Conservation (phyloP, 257 asterid genomes). For the Lithospermum erythrorhizon region DNA sequence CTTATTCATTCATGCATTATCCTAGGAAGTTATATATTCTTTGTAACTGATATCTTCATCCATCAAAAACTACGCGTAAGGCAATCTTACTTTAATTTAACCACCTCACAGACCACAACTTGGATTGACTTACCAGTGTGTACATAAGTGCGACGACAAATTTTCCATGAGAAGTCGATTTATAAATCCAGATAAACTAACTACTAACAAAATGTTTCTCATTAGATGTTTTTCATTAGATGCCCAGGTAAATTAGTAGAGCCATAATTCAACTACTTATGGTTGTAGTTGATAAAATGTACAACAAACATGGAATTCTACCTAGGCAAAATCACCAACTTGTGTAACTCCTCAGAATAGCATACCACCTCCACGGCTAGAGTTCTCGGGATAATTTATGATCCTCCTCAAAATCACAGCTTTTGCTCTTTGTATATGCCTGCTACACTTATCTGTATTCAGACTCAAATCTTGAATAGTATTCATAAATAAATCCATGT, state of each 20-base stretch:
- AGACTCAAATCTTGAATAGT: slow-evolving; percentile 44
- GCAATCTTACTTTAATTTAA: not conserved
- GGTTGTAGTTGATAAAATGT: not conserved
- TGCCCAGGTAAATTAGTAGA: not conserved
- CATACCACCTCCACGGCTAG: slow-evolving; percentile 39
- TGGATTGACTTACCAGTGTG: too few relatives aligned
- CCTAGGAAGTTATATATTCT: too few relatives aligned
- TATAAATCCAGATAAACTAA: not conserved
- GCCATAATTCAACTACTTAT: not conserved
- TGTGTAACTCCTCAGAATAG: slow-evolving; percentile 25
- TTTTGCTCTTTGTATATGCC: slow-evolving; percentile 54
- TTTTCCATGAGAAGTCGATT: not conserved
- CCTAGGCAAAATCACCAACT: not conserved
- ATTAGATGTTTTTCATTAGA: not conserved
- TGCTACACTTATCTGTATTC: slow-evolving; percentile 48
- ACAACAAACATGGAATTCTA: not conserved
- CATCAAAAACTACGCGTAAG: not conserved
- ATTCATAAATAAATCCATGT: slow-evolving; percentile 42
- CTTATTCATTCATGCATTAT: too few relatives aligned
- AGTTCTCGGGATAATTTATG: slow-evolving; percentile 36
- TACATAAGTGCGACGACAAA: not conserved
- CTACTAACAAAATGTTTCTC: not conserved
- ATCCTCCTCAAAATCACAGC: slow-evolving; percentile 50
- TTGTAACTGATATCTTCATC: not conserved
- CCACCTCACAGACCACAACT: not conserved